These are phyloP conservation scores for Verticillium klebahnii DNA, from an alignment of 2,329 filamentous ascomycete genomes.

Conservation along the genomic window DNA sequence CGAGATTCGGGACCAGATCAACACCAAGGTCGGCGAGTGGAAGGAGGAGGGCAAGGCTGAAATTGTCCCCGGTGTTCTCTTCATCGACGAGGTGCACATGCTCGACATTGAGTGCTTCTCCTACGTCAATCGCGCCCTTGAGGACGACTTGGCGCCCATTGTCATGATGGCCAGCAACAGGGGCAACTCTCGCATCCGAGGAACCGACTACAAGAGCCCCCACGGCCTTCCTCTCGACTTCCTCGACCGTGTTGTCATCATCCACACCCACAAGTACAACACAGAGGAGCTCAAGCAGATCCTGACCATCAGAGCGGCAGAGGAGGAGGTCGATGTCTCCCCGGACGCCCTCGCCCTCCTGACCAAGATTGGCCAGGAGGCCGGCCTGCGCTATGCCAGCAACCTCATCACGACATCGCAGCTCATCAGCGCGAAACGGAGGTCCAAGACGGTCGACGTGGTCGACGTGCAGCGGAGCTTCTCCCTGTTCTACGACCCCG, in stretches of 20 bases:
- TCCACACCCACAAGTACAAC: slow-evolving; percentile 84
- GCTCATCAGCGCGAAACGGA: slow-evolving; percentile 80
- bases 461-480: slow-evolving; percentile 93
- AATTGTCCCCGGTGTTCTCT: slow-evolving; percentile 93
- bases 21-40: slow-evolving; percentile 98
- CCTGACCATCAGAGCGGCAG: slow-evolving; percentile 83
- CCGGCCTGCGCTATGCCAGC: slow-evolving; percentile 90
- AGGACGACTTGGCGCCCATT: slow-evolving; percentile 90
- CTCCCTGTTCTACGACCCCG: slow-evolving; percentile 87
- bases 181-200: slow-evolving; percentile 84
- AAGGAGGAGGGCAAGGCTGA: slow-evolving; percentile 99
- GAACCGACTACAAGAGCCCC: slow-evolving; percentile 88
- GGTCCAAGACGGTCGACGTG: slow-evolving; percentile 75
- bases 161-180: slow-evolving; percentile 99
- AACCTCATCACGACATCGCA: slow-evolving; percentile 96
- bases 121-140: slow-evolving; percentile 94
- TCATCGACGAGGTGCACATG: slow-evolving; percentile 99
- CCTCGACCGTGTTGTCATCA: slow-evolving; percentile 91
- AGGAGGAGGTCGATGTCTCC: slow-evolving; percentile 91
- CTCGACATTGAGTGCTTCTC: slow-evolving; percentile 99
- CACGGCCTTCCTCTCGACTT: slow-evolving; percentile 95
- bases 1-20: slow-evolving; percentile 97
- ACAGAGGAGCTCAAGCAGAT: slow-evolving; percentile 89
- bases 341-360: slow-evolving; percentile 87
- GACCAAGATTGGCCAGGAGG: slow-evolving; percentile 92